Evolutionary conservation across 2,329 filamentous ascomycete genomes (phyloP), one percentile per base, ranked within the genome.

Genomic region (Fusarium sterilihyphosum): DNA sequence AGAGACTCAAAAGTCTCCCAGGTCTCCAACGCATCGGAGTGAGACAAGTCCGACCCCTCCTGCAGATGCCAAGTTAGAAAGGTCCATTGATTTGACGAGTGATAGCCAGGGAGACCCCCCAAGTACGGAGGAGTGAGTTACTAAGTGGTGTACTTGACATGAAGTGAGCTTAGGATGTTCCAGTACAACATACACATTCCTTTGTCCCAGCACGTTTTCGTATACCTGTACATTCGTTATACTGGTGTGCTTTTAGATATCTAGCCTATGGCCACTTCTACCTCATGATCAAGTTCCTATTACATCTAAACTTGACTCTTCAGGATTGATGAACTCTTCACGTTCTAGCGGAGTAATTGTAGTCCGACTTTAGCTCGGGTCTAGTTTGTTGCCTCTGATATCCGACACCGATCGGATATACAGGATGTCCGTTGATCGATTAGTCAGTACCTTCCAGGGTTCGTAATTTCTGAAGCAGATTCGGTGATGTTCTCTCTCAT

Each of bases 381-480:
- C 20, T 10, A 11, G 1, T n/a, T 13, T 3, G 37, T 8, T 31
- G 11, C 11, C 3, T 12, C 24, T 31, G 16, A 8, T 14, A 41
- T 56, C 53, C 37, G 53, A 41, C 20, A 3, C 0, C 4, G 16
- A 9, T 22, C 53, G 37, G 53, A 56, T 56, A 56, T 31, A 41
- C 4, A 17, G 6, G 14, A 17, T 17, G 5, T 6, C 37, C 16
- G 0, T 18, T 17, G 2, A 3, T 56, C 26, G 8, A 56, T 56
- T 56, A 26, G 53, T 41, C 53, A 56, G 8, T 41, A 2, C 6
- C 17, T 4, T 6, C 1, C 11, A 41, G 6, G 8, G 20, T 41
- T 56, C 26, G 6, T 24, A 7, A 8, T 4, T 0, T 13, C 16
- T 2, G n/a, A 6, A 31, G 11, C 1, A 17, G 3, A 41, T 4